A percentile compares a stretch with the other conserved stretches of the same genome.
Evolutionary conservation across 2,329 filamentous ascomycete genomes (phyloP).

Genomic region (Neonectria hederae): DNA sequence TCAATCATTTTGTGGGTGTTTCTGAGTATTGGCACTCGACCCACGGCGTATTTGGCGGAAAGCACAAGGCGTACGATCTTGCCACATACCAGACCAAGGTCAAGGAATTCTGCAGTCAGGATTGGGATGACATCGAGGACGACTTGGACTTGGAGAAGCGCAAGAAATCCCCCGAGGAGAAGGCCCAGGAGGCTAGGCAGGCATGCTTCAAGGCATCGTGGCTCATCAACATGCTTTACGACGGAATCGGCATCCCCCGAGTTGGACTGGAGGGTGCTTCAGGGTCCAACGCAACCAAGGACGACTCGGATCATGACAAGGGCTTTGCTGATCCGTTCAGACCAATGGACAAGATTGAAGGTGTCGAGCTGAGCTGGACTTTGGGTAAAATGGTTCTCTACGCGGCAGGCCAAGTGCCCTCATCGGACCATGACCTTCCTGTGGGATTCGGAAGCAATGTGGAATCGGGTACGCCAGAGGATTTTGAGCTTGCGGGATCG

Average conservation of each 20-base stretch:
- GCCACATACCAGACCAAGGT: conserved; percentile 88
- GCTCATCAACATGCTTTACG: conserved; percentile 95
- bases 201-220: conserved; percentile 98
- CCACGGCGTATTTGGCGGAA: conserved; percentile 87
- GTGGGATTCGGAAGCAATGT: conserved; percentile 94
- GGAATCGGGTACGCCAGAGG: conserved; percentile 68
- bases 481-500: conserved; percentile 87
- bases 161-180: conserved; percentile 79
- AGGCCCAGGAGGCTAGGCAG: conserved; percentile 80
- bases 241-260: conserved; percentile 92
- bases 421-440: conserved; percentile 67
- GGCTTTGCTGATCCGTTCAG: conserved; percentile 85
- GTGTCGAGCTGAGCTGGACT: conserved; percentile 95
- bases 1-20: conserved; percentile 97
- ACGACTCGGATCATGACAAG: conserved; percentile 73
- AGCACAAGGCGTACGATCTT: conserved; percentile 87
- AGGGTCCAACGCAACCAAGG: conserved; percentile 76
- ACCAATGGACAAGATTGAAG: conserved; percentile 90
- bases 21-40: conserved; percentile 99
- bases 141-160: conserved; percentile 70
- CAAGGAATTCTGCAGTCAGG: conserved; percentile 81
- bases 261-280: conserved; percentile 77
- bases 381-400: conserved; percentile 96
- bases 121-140: conserved; percentile 80
- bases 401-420: conserved; percentile 85